These are phyloP conservation scores for Alternaria conjuncta DNA, from an alignment of 2,329 filamentous ascomycete species.

Conservation along the genomic window DNA sequence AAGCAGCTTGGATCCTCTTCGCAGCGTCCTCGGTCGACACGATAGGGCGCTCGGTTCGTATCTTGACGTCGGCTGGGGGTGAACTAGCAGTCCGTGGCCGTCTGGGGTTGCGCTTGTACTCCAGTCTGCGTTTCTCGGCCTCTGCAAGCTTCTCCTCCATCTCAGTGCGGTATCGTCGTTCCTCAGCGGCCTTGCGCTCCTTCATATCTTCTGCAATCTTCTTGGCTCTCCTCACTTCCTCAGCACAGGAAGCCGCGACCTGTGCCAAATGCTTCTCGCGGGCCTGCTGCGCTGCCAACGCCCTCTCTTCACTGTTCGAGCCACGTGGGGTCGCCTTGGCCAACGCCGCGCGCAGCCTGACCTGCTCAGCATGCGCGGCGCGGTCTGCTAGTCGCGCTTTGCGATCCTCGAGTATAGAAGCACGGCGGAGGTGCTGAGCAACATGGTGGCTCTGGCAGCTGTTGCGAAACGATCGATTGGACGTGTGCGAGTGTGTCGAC, in stretches of 20 bases:
- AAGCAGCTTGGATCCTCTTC: slow-evolving; percentile 71
- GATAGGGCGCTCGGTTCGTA: slow-evolving; percentile 30
- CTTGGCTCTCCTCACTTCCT: slow-evolving; percentile 83
- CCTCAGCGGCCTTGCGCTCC: slow-evolving; percentile 77
- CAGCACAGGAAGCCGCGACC: slow-evolving; percentile 80
- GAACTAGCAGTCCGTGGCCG: slow-evolving; percentile 65
- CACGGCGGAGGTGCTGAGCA: slow-evolving; percentile 78
- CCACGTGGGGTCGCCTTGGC: slow-evolving; percentile 73
- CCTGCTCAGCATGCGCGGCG: slow-evolving; percentile 83
- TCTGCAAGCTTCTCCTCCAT: slow-evolving; percentile 83
- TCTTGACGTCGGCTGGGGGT: slow-evolving; percentile 54
- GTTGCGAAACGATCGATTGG: slow-evolving; percentile 62
- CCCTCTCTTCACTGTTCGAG: slow-evolving; percentile 74
- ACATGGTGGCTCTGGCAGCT: slow-evolving; percentile 76
- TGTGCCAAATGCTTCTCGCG: slow-evolving; percentile 82
- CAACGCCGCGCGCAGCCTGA: slow-evolving; percentile 75
- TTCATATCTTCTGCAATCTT: slow-evolving; percentile 83
- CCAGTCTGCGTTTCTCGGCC: slow-evolving; percentile 71
- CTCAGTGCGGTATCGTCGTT: slow-evolving; percentile 71
- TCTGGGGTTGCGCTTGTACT: slow-evolving; percentile 60
- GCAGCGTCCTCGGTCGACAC: slow-evolving; percentile 69
- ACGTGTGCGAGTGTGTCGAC: slow-evolving; percentile 74
- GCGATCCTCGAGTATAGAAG: slow-evolving; percentile 80
- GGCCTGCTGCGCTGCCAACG: slow-evolving; percentile 77
- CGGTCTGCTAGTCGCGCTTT: slow-evolving; percentile 80